These are phyloP conservation scores for Ogataea hybrid DNA, from an alignment of 1,139 yeast genomes.

Conservation along the genomic window DNA sequence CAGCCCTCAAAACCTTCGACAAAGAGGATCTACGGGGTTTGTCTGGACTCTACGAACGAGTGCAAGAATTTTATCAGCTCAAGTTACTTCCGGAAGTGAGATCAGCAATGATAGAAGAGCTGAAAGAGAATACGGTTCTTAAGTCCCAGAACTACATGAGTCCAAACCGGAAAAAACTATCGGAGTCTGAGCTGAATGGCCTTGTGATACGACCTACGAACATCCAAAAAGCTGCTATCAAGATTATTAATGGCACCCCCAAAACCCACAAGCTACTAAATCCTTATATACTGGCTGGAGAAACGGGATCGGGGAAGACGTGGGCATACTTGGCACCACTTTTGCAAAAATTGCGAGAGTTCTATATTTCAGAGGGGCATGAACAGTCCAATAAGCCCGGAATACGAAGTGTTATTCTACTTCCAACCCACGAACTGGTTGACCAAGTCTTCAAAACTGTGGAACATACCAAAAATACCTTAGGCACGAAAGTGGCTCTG, in stretches of 20 bases:
- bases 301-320: conserved; percentile 96
- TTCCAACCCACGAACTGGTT: conserved; percentile 89
- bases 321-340: conserved; percentile 85
- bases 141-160: conserved; percentile 37
- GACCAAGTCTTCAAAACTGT: conserved; percentile 69
- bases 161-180: conserved; percentile 43
- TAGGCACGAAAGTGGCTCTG: conserved; percentile 48
- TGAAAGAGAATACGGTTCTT: conserved; percentile 47
- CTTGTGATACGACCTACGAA: conserved; percentile 53
- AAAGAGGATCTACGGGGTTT: conserved; percentile 28
- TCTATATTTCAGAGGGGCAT: conserved; percentile 36
- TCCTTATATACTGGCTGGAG: conserved; percentile 84
- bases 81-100: conserved; percentile 69
- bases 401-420: conserved; percentile 66
- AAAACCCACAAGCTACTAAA: conserved; percentile 42
- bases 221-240: conserved; percentile 59
- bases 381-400: conserved; percentile 33
- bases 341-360: conserved; percentile 60
- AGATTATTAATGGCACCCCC: conserved; percentile 40
- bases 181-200: conserved; percentile 33
- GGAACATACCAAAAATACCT: conserved; percentile 36
- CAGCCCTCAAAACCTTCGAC: conserved; percentile 32
- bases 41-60: conserved; percentile 39
- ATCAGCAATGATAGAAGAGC: conserved; percentile 57
- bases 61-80: conserved; percentile 64